These are phyloP conservation scores for Cyclotella atomus DNA, from an alignment of 108 stramenopile species.

Conservation along the genomic window DNA sequence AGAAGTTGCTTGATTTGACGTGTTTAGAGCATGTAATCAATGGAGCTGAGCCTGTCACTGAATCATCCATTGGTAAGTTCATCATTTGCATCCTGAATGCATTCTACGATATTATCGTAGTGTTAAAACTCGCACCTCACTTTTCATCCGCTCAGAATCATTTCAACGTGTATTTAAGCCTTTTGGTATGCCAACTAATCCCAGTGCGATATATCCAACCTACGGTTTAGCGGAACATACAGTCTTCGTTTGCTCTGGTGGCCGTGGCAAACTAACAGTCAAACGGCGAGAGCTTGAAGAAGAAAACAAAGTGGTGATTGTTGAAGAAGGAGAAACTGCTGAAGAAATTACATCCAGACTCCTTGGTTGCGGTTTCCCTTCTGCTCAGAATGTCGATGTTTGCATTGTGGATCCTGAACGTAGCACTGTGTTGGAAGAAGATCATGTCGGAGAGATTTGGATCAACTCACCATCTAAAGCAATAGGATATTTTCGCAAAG, in stretches of 20 bases:
- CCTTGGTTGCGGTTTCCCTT: conserved; percentile 88
- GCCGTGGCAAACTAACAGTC: conserved; percentile 72
- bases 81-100: neutral
- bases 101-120: no score
- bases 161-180: conserved; percentile 78
- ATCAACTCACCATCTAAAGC: conserved; percentile 87
- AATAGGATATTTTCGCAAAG: conserved; percentile 73
- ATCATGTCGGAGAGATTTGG: conserved; percentile 95
- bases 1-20: conserved; percentile 72
- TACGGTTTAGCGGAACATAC: conserved; percentile 99
- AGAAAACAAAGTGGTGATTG: conserved; percentile 49
- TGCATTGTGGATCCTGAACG: conserved; percentile 78
- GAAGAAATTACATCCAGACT: conserved; percentile 44
- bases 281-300: conserved; percentile 71
- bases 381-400: conserved; percentile 72
- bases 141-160: conserved; percentile 25
- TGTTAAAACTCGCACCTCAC: no score
- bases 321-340: conserved; percentile 8
- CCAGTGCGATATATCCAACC: conserved; percentile 84
- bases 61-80: conserved; percentile 55
- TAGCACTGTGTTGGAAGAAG: conserved; percentile 46
- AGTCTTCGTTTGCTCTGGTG: conserved; percentile 94
- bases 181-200: conserved; percentile 65
- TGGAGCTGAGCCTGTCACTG: conserved; percentile 96
- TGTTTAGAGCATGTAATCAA: conserved; percentile 93